Percentiles rank a stretch among this genome's conserved stretches.
Evolutionary conservation across 2,329 filamentous ascomycete species (phyloP).

Genomic region (Exophiala sp.): DNA sequence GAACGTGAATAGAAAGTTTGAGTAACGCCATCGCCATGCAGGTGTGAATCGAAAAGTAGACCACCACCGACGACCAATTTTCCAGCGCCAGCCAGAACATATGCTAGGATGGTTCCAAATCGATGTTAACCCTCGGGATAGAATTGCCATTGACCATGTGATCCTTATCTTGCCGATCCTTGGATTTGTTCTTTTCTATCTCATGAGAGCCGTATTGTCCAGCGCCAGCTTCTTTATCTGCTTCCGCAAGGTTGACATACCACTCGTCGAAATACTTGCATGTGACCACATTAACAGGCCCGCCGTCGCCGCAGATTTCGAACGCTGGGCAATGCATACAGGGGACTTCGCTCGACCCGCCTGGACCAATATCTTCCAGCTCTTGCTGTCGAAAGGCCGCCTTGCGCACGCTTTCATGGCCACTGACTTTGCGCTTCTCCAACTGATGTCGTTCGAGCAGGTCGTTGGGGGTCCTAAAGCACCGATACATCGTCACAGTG

Average conservation of each 20-base stretch:
- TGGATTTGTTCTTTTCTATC: slow-evolving; percentile 3
- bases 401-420: slow-evolving; percentile 27
- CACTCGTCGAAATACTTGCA: slow-evolving; percentile 90
- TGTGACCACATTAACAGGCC: slow-evolving; percentile 79
- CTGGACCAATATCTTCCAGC: slow-evolving; percentile 46
- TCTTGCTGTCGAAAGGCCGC: slow-evolving; percentile 29
- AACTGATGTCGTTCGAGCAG: slow-evolving; percentile 28
- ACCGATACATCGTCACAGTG: slow-evolving; percentile 39
- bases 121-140: slow-evolving; percentile 11
- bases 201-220: slow-evolving; percentile 3
- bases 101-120: slow-evolving; percentile 2
- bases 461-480: slow-evolving; percentile 38
- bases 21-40: neutral
- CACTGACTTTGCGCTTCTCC: slow-evolving; percentile 22
- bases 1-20: neutral
- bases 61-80: neutral
- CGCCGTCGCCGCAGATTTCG: slow-evolving; percentile 82
- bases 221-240: slow-evolving; percentile 18
- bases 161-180: neutral
- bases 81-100: neutral
- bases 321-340: slow-evolving; percentile 92
- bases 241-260: slow-evolving; percentile 47
- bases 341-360: slow-evolving; percentile 79
- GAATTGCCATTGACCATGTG: slow-evolving; percentile 5
- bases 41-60: neutral